Conservation (phyloP, 1,139 yeast genomes). For the Pichia sp. region DNA sequence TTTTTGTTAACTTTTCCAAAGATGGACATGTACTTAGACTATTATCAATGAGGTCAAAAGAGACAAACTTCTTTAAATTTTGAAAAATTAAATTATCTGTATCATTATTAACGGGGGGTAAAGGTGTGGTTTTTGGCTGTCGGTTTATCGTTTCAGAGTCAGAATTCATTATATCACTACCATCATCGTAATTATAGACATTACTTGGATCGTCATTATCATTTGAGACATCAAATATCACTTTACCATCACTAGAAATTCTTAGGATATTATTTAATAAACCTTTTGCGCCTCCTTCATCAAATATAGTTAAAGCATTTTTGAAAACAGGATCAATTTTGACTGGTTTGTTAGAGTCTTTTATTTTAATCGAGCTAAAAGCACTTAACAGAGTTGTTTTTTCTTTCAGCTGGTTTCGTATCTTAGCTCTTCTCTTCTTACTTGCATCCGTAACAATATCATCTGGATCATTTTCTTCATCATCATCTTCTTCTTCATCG, state of each 20-base stretch:
- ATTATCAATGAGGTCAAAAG: slow-evolving; percentile 9
- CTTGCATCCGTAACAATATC: slow-evolving; percentile 9
- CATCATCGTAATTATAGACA: slow-evolving; percentile 8
- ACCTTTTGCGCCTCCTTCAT: slow-evolving; percentile 58
- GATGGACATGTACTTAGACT: slow-evolving; percentile 42
- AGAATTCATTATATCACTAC: neutral
- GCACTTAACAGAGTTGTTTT: slow-evolving; percentile 35
- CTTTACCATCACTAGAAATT: slow-evolving; percentile 42
- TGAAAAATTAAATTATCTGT: neutral
- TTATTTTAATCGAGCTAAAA: slow-evolving; percentile 39
- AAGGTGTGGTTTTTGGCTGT: neutral
- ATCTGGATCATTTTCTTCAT: slow-evolving; percentile 21
- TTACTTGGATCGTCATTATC: slow-evolving; percentile 8
- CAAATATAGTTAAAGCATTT: slow-evolving; percentile 51
- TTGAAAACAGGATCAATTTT: slow-evolving; percentile 53
- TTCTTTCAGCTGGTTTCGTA: slow-evolving; percentile 14
- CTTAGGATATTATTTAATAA: slow-evolving; percentile 45
- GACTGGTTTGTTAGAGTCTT: slow-evolving; percentile 47
- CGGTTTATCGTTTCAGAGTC: neutral
- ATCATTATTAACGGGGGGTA: neutral
- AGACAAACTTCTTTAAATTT: slow-evolving; percentile 4
- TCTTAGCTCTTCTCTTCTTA: slow-evolving; percentile 15
- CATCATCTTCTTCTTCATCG: slow-evolving; percentile 20
- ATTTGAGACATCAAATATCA: slow-evolving; percentile 38
- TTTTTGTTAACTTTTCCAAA: slow-evolving; percentile 38